Conservation (phyloP, 345 rosid species). For the Hibiscus tridactylites region DNA sequence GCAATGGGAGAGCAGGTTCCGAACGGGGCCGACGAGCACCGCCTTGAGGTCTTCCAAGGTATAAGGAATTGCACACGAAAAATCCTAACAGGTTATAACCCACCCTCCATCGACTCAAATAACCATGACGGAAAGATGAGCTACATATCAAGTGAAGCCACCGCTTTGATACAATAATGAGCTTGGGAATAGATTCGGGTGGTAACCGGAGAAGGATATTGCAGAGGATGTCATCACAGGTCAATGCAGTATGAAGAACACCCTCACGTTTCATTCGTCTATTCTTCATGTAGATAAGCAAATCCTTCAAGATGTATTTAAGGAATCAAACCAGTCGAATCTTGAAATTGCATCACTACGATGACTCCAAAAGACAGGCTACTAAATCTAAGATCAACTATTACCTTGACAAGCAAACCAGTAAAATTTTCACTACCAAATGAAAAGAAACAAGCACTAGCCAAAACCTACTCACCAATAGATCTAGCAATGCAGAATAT, state of each 20-base stretch:
- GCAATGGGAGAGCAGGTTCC: slow-evolving; percentile 44
- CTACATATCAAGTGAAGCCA: slow-evolving; percentile 49
- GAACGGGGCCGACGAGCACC: slow-evolving; percentile 34
- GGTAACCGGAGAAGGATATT: slow-evolving; percentile 46
- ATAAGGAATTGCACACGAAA: slow-evolving; percentile 36
- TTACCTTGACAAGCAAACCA: neutral
- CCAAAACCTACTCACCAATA: neutral
- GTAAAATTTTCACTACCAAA: neutral
- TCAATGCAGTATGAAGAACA: slow-evolving; percentile 28
- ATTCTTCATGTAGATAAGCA: slow-evolving; percentile 11
- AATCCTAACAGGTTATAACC: slow-evolving; percentile 46
- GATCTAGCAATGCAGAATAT: neutral
- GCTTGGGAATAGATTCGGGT: slow-evolving; percentile 34
- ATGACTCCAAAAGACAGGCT: neutral
- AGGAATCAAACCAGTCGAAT: neutral
- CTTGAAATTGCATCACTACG: neutral
- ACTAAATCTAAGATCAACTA: neutral
- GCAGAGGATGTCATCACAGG: slow-evolving; percentile 38
- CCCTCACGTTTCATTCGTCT: slow-evolving; percentile 6
- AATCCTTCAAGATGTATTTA: neutral
- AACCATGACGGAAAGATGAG: slow-evolving; percentile 34
- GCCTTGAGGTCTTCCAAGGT: slow-evolving; percentile 37
- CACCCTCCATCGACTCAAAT: slow-evolving; percentile 37
- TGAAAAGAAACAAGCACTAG: no score
- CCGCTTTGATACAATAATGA: slow-evolving; percentile 44